These are phyloP conservation scores for Antrodiella citrinella DNA, from an alignment of 768 basidiomycete genomes.

Conservation along the genomic window DNA sequence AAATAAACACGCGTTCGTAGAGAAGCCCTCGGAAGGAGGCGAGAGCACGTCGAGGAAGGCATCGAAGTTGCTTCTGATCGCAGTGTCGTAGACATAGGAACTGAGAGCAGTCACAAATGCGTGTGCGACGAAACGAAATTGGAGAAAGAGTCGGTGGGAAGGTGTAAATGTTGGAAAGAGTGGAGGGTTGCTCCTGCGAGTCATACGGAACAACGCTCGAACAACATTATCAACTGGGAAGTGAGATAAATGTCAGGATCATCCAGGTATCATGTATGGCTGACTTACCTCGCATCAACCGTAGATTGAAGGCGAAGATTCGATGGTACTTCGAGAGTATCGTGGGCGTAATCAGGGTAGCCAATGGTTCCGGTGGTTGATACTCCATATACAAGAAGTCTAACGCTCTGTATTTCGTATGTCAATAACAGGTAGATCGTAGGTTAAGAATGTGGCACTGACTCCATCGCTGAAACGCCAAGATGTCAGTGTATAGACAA, in stretches of 20 bases:
- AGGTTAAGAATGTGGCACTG: conserved; percentile 15
- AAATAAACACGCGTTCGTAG: conserved; percentile 23
- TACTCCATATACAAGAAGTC: conserved; percentile 91
- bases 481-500: conserved; percentile 23
- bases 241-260: neutral
- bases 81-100: conserved; percentile 72
- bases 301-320: conserved; percentile 71
- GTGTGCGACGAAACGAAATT: conserved; percentile 69
- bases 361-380: conserved; percentile 70
- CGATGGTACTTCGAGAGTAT: conserved; percentile 82
- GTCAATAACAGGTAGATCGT: conserved; percentile 6
- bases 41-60: conserved; percentile 40
- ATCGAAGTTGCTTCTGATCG: conserved; percentile 70
- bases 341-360: conserved; percentile 60
- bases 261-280: neutral
- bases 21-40: neutral
- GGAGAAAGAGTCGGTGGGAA: conserved; percentile 47
- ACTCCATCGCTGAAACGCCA: conserved; percentile 38
- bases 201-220: conserved; percentile 58
- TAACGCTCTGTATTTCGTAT: conserved; percentile 59
- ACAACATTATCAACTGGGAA: conserved; percentile 58
- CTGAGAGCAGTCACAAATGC: conserved; percentile 62
- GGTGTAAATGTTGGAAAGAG: conserved; percentile 52
- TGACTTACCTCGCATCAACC: conserved; percentile 64
- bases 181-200: conserved; percentile 31